phyloP scores from a whole-genome alignment of 1,284 basidiomycete genomes.

The Mycena sp. region DNA sequence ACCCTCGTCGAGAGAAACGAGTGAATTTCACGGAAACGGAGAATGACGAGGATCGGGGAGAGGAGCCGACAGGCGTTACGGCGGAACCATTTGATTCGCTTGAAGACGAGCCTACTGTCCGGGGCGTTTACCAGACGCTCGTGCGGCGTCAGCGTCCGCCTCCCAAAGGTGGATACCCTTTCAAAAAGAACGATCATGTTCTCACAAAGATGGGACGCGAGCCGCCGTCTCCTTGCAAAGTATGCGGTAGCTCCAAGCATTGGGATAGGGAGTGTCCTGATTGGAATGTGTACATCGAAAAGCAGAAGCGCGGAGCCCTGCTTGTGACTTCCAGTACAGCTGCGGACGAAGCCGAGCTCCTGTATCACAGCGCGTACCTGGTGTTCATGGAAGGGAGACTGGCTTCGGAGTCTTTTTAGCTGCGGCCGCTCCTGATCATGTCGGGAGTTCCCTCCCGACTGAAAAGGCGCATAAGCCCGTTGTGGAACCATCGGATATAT shows the following conservation, averaged over 20 bases:
- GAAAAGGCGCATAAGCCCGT: neutral
- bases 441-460: neutral
- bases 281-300: neutral
- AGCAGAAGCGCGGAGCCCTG: neutral
- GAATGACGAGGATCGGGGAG: neutral
- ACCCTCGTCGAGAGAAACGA: neutral
- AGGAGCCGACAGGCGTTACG: neutral
- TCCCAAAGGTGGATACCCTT: conserved; percentile 15
- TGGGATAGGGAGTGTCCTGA: conserved; percentile 18
- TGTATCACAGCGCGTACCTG: conserved; percentile 5
- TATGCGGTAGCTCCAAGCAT: conserved; percentile 19
- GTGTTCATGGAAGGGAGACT: neutral
- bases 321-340: neutral
- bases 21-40: neutral
- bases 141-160: conserved; percentile 1
- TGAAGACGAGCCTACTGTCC: too few species aligned
- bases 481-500: neutral
- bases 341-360: neutral
- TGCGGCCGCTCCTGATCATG: neutral
- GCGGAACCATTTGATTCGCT: neutral
- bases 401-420: neutral
- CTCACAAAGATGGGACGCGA: conserved; percentile 13
- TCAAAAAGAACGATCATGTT: conserved; percentile 14
- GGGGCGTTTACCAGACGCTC: neutral
- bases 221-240: conserved; percentile 20